Evolutionary conservation across 345 rosid species (phyloP), one percentile per base, ranked within the genome.

Genomic region (Salix suchowensis): DNA sequence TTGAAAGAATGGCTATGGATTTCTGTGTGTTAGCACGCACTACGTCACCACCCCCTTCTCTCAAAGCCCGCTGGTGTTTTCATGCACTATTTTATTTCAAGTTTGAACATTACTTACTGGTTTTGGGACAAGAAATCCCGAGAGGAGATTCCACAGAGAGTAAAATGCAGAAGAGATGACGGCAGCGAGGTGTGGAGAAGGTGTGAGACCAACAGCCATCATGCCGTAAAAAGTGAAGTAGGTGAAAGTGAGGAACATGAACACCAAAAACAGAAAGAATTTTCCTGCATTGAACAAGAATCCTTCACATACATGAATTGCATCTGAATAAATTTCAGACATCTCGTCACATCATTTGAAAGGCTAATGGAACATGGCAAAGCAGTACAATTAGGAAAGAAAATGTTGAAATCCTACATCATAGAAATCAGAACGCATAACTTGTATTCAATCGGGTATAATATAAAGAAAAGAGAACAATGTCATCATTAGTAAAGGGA

Each of bases 191-290:
- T 92, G 92, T 67, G 79, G 95, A 68, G 81, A 78, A 48, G 98
- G 96, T 44, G 97, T 92, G 77, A 94, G 90, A 71, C 97, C 97
- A 75, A 94, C 92, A 26, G 92, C 97, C 98, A 94, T 91, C 95
- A 92, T 89, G 26, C 97, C 97, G 6, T 91, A 92, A 81, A 88
- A 88, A 84, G 98, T 94, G 76, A 86, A 94, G 88, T 88, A 94
- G 24, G 94, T 88, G 91, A 94, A 94, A 2, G 98, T 92, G 58
- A 92, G 91, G 87, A 94, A 94, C 94, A 89, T 86, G 91, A 94
- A 90, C 74, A 92, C 61, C 80, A 92, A 36, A 71, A 86, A 94
- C 23, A 94, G 79, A 16, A 90, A 55, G 80, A 94, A 89, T 78
- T 94, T 94, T 19, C 89, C 98, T 92, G 96, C 88, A 70, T 68